Base-by-base conservation (phyloP, 257 asterid genomes). In the Voacanga thouarsii region DNA sequence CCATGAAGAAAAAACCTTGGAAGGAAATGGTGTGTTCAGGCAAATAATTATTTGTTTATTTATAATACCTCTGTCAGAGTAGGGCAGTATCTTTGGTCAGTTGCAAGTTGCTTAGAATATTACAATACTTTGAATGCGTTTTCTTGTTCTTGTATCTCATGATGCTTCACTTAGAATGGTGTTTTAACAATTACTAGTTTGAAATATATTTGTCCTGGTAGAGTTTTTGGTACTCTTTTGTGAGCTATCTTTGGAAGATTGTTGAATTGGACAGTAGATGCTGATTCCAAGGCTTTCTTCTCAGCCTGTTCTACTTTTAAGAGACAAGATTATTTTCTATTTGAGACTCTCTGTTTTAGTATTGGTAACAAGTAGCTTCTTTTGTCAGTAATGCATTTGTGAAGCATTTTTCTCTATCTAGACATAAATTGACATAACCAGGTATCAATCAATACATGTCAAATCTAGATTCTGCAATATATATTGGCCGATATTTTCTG, bases 1-100 rank as follows among this genome's bases (percentile, higher is more conserved):
- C 51, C 86, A 80, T 51, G 96, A 91, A 83, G 91, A 87, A 23
- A 72, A 72, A 6, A 75, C 78, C 76, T 71, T 69, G 60, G 88
- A 86, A 77, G 92, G 82, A 83, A 80, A 75, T 55, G 96, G 97
- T 94, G 88, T 75, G 88, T 86, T 64, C 14, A 30, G 71, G 73
- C 33, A 68, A 30, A 3, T 63, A 26, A 60, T 68, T 68, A 23
- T 30, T 68, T 21, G 53, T 63, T 63, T 68, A 43, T 33, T 65
- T 65, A 5, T 39, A 39, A 43, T 39, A 67, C 50, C 50, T 67
- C 51, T 43, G 19, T 33, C 24, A 37, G 72, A 18, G 72, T 28
- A 19, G 72, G 72, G 6, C 72, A 39, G 11, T 67, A 39, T 67
- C 72, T 67, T 67, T 39, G 19, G 14, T 67, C 51, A 43, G 51